phyloP scores from a whole-genome alignment of 371 early-diverging fungal species.

The Actinomortierella wolfii region DNA sequence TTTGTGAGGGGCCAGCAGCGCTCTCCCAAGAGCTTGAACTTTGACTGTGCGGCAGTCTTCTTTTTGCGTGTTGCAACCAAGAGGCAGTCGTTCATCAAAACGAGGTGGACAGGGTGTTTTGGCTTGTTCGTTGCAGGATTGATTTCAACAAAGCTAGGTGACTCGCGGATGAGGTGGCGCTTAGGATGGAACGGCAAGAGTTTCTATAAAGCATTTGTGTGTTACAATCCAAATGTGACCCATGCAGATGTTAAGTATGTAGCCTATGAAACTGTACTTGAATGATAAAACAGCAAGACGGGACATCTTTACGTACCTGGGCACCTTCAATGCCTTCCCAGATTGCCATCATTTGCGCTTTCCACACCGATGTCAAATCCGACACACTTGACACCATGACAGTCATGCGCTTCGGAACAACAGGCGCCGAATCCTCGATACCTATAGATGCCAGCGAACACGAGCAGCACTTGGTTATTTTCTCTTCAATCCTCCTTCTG shows the following conservation, averaged over 20 bases:
- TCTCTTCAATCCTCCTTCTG: too few relatives aligned
- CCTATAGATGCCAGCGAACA: constrained; percentile 10
- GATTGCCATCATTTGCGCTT: constrained; percentile 67
- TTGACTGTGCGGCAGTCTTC: constrained; percentile 70
- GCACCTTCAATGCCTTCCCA: constrained; percentile 84
- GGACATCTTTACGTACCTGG: constrained; percentile 54
- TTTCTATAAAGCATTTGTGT: constrained; percentile 47
- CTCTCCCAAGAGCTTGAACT: constrained; percentile 78
- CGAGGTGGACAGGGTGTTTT: constrained; percentile 77
- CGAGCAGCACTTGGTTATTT: too few relatives aligned
- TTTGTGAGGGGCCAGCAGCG: constrained; percentile 77
- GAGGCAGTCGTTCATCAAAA: constrained; percentile 81
- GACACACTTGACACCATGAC: constrained; percentile 50
- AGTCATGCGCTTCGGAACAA: constrained; percentile 48
- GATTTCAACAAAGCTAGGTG: constrained; percentile 77
- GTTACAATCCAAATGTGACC: neutral
- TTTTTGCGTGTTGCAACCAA: constrained; percentile 75
- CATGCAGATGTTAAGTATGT: neutral
- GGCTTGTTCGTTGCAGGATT: constrained; percentile 76
- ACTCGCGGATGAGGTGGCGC: constrained; percentile 83
- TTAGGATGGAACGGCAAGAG: constrained; percentile 76
- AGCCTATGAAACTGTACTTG: neutral
- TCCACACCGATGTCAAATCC: constrained; percentile 61
- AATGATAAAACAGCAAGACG: too few relatives aligned
- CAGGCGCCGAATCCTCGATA: constrained; percentile 49